Evolutionary conservation across 1,284 basidiomycete species (phyloP), one percentile per base, ranked within the genome.

Genomic region (Apiotrichum porosum): DNA sequence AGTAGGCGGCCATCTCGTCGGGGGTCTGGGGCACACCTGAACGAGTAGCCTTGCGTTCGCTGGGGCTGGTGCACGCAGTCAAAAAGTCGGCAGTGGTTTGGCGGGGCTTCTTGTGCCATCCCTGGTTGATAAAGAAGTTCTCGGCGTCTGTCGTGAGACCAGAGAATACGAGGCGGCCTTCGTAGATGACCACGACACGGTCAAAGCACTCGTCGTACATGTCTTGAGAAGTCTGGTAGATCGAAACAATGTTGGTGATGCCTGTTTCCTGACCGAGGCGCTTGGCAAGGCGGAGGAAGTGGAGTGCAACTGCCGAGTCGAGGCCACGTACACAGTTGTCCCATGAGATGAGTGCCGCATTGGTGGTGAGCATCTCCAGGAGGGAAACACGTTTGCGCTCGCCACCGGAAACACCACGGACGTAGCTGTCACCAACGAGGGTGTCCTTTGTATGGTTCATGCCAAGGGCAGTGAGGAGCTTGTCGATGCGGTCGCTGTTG

Each of bases 261-360:
- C 81, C 81, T 9, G 84, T 75, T 17, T 90, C 72, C 63, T 92
- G 86, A 6, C 87, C 86, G 77, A 86, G 81, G 14, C 85, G 76
- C 18, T 88, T 79, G 55, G 92, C 72, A 49, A 80, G 79, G 68
- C 82, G 83, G 53, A 77, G 80, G 56, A 84, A 90, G 65, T 88
- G 84, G 31, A 92, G 76, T 0, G 90, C 88, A 21, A 88, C 92
- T 22, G 83, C 83, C 2, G 89, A 86, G 61, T 94, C 90, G 35
- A 95, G 78, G 51, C 91, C 67, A 22, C 67, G 53, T 3, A 67
- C 69, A 3, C 65, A 61, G 23, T 66, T 66, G 69, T 88, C 86
- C 85, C 86, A 88, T 12, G 78, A 75, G 35, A 77, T 78, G 24
- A 88, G 74, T 26, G 78, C 76, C 37, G 78, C 77, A 28, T 82